Conservation (phyloP, 306 rosid species). For the Benincasa hispida region DNA sequence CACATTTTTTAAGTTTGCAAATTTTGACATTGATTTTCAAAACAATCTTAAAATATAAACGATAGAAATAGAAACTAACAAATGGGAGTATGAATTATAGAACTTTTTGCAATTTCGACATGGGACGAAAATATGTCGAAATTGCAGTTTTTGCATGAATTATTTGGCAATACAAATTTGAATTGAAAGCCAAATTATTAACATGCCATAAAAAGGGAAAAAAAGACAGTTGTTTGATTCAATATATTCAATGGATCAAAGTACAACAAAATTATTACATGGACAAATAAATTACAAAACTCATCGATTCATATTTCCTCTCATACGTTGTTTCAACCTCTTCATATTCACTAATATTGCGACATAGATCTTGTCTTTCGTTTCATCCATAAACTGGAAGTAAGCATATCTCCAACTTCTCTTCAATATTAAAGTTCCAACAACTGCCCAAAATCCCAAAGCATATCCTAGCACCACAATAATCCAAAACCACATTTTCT, state of each 20-base stretch:
- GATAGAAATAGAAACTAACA: no score
- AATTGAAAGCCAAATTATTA: background rate
- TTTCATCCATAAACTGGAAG: background rate
- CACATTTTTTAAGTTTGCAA: no score
- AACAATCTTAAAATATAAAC: no score
- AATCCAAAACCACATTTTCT: conserved; percentile 7
- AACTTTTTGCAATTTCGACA: no score
- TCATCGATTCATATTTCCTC: background rate
- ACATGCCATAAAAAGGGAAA: background rate
- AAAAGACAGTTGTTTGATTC: background rate
- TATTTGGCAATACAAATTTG: background rate
- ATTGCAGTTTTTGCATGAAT: no score
- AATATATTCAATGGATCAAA: no score
- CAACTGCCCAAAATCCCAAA: conserved; percentile 8
- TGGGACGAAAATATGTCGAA: no score
- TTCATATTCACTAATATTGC: background rate
- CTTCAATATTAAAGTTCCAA: conserved; percentile 2
- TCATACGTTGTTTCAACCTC: background rate
- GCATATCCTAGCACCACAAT: background rate
- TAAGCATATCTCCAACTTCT: conserved; percentile 8
- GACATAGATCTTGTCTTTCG: background rate
- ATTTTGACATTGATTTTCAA: no score
- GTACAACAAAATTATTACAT: no score
- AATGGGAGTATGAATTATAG: no score
- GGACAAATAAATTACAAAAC: background rate